phyloP scores from a whole-genome alignment of 78 protist species.

The Mantamonas sphyraenae region DNA sequence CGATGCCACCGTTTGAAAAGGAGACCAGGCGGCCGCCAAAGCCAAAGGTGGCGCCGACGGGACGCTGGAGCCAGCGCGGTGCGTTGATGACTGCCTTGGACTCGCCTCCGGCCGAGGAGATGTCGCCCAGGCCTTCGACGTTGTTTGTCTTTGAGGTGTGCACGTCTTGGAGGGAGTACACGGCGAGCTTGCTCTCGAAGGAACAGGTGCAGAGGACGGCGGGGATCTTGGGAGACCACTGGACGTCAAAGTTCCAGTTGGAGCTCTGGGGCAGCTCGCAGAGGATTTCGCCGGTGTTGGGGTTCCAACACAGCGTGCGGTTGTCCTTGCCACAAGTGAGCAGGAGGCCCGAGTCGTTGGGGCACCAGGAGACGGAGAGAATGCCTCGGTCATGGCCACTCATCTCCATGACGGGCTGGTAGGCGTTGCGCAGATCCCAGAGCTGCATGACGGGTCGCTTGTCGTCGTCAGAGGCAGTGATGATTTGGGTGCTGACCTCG shows the following conservation, averaged over 20 bases:
- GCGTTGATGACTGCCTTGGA: conserved; percentile 18
- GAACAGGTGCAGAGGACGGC: conserved; percentile 55
- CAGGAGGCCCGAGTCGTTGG: conserved; percentile 55
- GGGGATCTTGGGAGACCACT: conserved; percentile 78
- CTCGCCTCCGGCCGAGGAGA: not conserved
- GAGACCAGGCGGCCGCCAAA: conserved; percentile 77
- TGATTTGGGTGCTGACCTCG: conserved; percentile 63
- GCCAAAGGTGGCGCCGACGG: conserved; percentile 75
- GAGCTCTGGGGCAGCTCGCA: conserved; percentile 36
- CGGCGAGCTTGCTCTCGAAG: conserved; percentile 46
- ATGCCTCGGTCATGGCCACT: conserved; percentile 74
- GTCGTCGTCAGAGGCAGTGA: conserved; percentile 83
- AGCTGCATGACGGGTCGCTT: conserved; percentile 67
- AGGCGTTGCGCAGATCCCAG: conserved; percentile 85
- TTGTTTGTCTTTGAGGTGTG: not conserved
- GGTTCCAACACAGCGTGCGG: conserved; percentile 84
- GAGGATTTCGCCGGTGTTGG: conserved; percentile 42
- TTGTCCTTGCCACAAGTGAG: conserved; percentile 77
- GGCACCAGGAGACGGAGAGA: conserved; percentile 81
- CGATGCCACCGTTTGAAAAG: no score
- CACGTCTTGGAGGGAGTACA: conserved; percentile 1
- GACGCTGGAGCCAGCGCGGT: conserved; percentile 62
- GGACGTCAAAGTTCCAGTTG: conserved; percentile 81
- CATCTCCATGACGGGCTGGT: conserved; percentile 48
- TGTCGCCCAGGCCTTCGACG: no score